These are phyloP conservation scores for Pilatotrama ljubarskyi DNA, from an alignment of 768 basidiomycete species.

Conservation along the genomic window DNA sequence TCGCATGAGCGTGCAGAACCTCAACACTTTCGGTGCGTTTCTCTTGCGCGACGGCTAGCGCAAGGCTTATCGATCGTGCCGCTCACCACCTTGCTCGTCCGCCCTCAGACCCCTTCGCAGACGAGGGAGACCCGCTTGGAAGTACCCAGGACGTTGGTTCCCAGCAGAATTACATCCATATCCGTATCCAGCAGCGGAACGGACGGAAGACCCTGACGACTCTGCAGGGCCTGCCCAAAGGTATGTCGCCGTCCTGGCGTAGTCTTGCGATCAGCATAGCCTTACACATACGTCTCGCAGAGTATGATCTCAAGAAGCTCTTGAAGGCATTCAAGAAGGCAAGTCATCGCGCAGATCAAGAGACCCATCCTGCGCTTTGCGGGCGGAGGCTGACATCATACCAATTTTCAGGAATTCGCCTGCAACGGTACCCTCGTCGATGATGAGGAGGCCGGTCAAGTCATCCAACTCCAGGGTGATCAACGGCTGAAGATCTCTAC, in stretches of 20 bases:
- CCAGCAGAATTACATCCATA: slow-evolving; percentile 84
- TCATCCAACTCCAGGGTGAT: slow-evolving; percentile 98
- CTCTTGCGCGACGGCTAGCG: not conserved
- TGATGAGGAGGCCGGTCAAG: slow-evolving; percentile 93
- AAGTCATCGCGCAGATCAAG: not conserved
- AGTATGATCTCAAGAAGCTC: slow-evolving; percentile 97
- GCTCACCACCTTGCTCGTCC: slow-evolving; percentile 13
- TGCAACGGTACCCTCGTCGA: slow-evolving; percentile 98
- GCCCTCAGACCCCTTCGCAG: slow-evolving; percentile 87
- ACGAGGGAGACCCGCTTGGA: slow-evolving; percentile 83
- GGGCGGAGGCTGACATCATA: slow-evolving; percentile 13
- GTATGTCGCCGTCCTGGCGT: slow-evolving; percentile 45
- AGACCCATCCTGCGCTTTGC: not conserved
- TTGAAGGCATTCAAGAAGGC: slow-evolving; percentile 99
- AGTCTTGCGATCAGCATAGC: not conserved
- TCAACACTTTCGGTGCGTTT: slow-evolving; percentile 73
- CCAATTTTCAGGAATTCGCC: slow-evolving; percentile 76
- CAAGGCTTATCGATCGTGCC: slow-evolving; percentile 23
- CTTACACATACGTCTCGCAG: slow-evolving; percentile 40
- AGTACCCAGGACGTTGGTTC: slow-evolving; percentile 76
- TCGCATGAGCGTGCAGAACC: slow-evolving; percentile 97
- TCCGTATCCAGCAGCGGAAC: slow-evolving; percentile 99
- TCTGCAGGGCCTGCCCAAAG: slow-evolving; percentile 90
- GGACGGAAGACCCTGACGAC: slow-evolving; percentile 98
- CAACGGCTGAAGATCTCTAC: slow-evolving; percentile 88